Evolutionary conservation across 2,329 filamentous ascomycete species (phyloP), one percentile per base, ranked within the genome.

Genomic region (Cephalotrichum gorgonifer): DNA sequence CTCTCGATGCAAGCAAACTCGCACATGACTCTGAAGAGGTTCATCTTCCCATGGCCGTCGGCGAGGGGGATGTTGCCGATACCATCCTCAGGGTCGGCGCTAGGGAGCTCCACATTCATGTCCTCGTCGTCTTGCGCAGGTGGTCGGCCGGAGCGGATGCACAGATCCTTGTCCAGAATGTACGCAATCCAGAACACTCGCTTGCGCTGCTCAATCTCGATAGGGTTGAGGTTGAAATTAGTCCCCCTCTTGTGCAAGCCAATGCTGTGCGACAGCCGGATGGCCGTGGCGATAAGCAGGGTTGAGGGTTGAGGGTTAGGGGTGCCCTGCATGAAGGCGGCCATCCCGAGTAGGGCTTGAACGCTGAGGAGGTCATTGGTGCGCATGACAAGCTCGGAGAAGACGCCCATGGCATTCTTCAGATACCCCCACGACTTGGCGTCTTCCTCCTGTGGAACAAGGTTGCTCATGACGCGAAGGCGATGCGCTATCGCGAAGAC

Each of bases 221-320:
- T 85, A 1, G 87, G 85, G 58, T 95, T 96, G 41, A 98, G 74
- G 55, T 94, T 93, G 69, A 97, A 97, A 3, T 87, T 88, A 6
- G 87, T 88, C 4, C 90, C 91, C 48, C 86, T 83, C 67, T 96
- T 96, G 68, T 98, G 93, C 31, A 98, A 75, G 20, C 93, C 93
- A 58, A 98, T 96, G 60, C 85, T 95, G 63, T 97, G 91, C 2
- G 91, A 86, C 20, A 95, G 74, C 47, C 93, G 78, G 55, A 97
- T 91, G 3, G 93, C 93, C 12, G 90, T 87, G 5, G 91, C 87
- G 27, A 97, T 84, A 45, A 97, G 76, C 58, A 95, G 84, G 62
- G 94, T 96, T 2, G 88, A 86, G 2, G 93, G 91, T 58, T 98
- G 93, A 0, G 91, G 93, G 59, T 97, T 98, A 0, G 93, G 91